Evolutionary conservation across 192 early-diverging fungal genomes (phyloP), one percentile per base, ranked within the genome.

Genomic region (Backusella sp.): DNA sequence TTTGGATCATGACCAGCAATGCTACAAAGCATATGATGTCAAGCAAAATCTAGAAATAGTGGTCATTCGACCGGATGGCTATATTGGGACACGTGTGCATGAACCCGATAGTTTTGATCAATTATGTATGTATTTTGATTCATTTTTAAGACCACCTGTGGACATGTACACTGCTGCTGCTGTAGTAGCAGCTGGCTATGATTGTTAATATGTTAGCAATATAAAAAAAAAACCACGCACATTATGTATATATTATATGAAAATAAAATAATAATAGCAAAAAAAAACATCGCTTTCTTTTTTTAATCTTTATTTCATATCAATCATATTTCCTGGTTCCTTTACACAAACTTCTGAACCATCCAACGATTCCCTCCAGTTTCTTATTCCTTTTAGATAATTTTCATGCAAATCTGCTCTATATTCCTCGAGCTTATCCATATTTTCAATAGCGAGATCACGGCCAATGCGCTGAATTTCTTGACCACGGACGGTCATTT

Each of bases 371-470:
- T 79, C 77, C 26, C 77, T 73, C 77, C 77, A 79, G 14, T 67
- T 73, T 32, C 73, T 73, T 23, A 79, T 70, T 4, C 77, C 77
- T 36, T 74, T 65, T 62, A 79, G 23, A 41, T 79, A 79, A 32
- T 79, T 79, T 69, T 79, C 77, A 53, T 80, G 79, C 34, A 82
- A 56, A 66, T 78, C 75, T 1, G 70, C 41, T 6, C 76, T 42
- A 35, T 82, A 82, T 67, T 79, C 81, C 36, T 79, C 74, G 32
- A 82, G 30, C 53, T 79, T 78, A 21, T 82, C 77, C 49, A 79
- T 78, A 49, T 80, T 80, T 41, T 76, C 74, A 41, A 76, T 68
- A 52, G 81, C 81, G 19, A 82, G 70, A 66, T 82, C 74, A 15
- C 74, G 70, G 15, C 81, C 81, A 0, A 82, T 62, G 2, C 75